Evolutionary conservation across 2,329 filamentous ascomycete genomes (phyloP).

Genomic region (Neoscytalidium dimidiatum): DNA sequence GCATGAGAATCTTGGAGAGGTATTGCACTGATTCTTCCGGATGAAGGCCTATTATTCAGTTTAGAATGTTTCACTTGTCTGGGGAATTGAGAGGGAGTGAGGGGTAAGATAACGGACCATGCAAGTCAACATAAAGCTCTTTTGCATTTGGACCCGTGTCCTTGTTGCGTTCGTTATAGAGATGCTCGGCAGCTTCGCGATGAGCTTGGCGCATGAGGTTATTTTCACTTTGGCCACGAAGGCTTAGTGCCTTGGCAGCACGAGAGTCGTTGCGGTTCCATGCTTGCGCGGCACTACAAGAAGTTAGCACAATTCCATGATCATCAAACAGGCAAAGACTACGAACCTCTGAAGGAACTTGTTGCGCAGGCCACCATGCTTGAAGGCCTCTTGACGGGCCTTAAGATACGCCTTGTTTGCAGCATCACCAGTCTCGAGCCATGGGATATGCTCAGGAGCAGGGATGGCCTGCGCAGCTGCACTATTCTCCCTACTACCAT

Average conservation of each 20-base stretch:
- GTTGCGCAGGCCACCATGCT: slow-evolving; percentile 92
- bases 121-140: slow-evolving; percentile 92
- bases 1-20: slow-evolving; percentile 81
- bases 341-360: slow-evolving; percentile 90
- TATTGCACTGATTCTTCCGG: slow-evolving; percentile 96
- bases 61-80: background rate
- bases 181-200: slow-evolving; percentile 83
- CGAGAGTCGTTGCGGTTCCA: slow-evolving; percentile 98
- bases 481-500: slow-evolving; percentile 73
- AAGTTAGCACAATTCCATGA: background rate
- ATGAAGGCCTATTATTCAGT: slow-evolving; percentile 66
- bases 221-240: slow-evolving; percentile 95
- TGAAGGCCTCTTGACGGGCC: slow-evolving; percentile 92
- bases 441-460: slow-evolving; percentile 88
- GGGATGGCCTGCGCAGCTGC: slow-evolving; percentile 80
- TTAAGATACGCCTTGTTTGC: slow-evolving; percentile 95
- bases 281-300: slow-evolving; percentile 81
- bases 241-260: slow-evolving; percentile 89
- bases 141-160: slow-evolving; percentile 54
- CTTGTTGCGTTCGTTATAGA: slow-evolving; percentile 93
- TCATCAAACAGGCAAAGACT: background rate
- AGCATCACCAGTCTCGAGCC: slow-evolving; percentile 89
- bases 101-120: slow-evolving; percentile 53
- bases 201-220: slow-evolving; percentile 97
- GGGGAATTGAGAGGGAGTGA: background rate